Base-by-base conservation (phyloP, 345 rosid genomes). In the Cardamine chenopodiifolia region DNA sequence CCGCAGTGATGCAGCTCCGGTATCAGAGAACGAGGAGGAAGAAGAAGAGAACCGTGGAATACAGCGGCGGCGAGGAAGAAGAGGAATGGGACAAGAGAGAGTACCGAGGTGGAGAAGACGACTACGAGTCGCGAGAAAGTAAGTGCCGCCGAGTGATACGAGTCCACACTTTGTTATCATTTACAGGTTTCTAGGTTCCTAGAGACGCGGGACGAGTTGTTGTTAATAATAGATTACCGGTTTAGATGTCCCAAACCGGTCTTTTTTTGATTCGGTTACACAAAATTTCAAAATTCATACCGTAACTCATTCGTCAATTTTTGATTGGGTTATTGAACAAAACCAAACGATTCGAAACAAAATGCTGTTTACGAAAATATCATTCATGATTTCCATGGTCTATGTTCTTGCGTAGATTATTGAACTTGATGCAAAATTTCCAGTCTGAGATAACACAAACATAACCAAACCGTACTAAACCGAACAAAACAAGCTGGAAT, bases 81-180 rank as follows among this genome's bases (percentile, higher is more conserved):
- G 18, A 25, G 66, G 66, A 47, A 48, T 6, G 65, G 66, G 58
- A n/a, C 44, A 52, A 28, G 75, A 69, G 70, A 76, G 75, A 44
- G 69, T 34, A 50, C 18, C 26, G 4, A 26, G 45, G 49, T 13
- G 57, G 47, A 67, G 58, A 62, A 37, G 57, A 35, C 10, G 75
- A 56, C 25, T 26, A 60, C 12, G 58, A 44, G 8, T 40, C 44
- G 71, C 59, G 66, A 56, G 61, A 26, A 56, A 56, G 54, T 20
- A 72, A 23, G 58, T 31, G 26, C 52, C 17, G 12, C 65, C 8
- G 17, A 69, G 60, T 4, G 71, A 35, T 4, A 26, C 75, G 66
- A 76, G 28, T 35, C 66, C 66, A 63, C 70, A 31, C 32, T 45
- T 70, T 44, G 8, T 3, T 15, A 63, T 56, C 79, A 75, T 74